Base-by-base conservation (phyloP, 2,329 filamentous ascomycete species). In the Xylaria sp. region DNA sequence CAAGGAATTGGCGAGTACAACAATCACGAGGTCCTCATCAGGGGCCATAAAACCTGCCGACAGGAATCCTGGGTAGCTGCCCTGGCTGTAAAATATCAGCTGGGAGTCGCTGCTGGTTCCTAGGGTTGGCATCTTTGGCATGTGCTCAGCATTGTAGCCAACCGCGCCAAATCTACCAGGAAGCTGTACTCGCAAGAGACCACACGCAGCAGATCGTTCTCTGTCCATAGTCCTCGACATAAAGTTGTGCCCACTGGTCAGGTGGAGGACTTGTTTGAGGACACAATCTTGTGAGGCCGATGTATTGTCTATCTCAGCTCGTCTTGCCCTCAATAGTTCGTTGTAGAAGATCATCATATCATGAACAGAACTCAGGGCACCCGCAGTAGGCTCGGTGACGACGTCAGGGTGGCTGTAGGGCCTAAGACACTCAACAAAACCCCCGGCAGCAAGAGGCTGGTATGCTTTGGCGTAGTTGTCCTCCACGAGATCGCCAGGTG, bases 1-100 rank as follows among this genome's bases (percentile, higher is more conserved):
- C 45, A 48, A 48, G 45, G 45, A 48, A 17, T 48, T 48, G 45
- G 45, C 24, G 45, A 48, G 45, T 48, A 48, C 45, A 24, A 48
- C 45, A 48, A 48, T 48, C 45, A 48, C 45, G 5, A 48, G 45
- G 19, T 48, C 45, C 6, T 48, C 45, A 5, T 48, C 45, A 48
- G 45, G 45, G 45, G 19, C 45, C 45, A 48, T 48, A 24, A 48
- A 48, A 48, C n/a, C 4, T 19, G 45, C 2, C 45, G 45, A 48
- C n/a, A 48, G 45, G 45, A 24, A 48, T 48, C 45, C 45, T 12
- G 45, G 45, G 45, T 48, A 48, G 45, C 45, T 48, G 19, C 45
- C 45, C 19, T 48, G n/a, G 45, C 19, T 48, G 19, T 48, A 48
- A 2, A 48, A 21, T 48, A 48, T 48, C 45, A 48, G 45, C 45